Conservation (phyloP, 108 stramenopile genomes). For the Conticribra weissflogii region DNA sequence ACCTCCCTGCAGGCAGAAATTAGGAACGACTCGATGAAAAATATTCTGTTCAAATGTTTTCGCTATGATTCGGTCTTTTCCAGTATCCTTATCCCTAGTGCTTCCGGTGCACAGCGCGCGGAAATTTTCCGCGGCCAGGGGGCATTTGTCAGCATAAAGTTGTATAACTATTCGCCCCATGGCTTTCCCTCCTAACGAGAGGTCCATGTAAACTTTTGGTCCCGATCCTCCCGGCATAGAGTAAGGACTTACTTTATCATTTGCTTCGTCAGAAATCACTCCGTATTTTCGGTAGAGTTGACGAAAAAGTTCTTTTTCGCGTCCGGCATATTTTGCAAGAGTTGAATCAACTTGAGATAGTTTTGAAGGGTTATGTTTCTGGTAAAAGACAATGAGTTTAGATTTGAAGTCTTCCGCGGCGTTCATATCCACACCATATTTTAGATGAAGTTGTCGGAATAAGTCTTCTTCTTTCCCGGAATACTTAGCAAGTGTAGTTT, state of each 20-base stretch:
- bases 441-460: no score
- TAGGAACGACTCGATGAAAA: slow-evolving; percentile 83
- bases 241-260: slow-evolving; percentile 1
- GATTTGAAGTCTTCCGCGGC: slow-evolving; percentile 18
- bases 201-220: slow-evolving; percentile 43
- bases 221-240: slow-evolving; percentile 8
- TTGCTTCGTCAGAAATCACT: slow-evolving; percentile 4
- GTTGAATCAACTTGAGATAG: slow-evolving; percentile 50
- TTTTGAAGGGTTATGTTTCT: slow-evolving; percentile 56
- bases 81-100: slow-evolving; percentile 40
- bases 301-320: slow-evolving; percentile 58
- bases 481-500: no score
- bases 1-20: slow-evolving; percentile 77
- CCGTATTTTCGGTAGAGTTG: slow-evolving; percentile 63
- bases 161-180: slow-evolving; percentile 75
- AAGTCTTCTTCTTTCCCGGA: no score
- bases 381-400: slow-evolving; percentile 52
- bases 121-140: slow-evolving; percentile 92
- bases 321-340: slow-evolving; percentile 48
- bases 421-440: neutral
- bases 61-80: slow-evolving; percentile 13
- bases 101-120: slow-evolving; percentile 82
- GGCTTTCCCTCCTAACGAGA: slow-evolving; percentile 63
- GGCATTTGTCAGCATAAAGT: slow-evolving; percentile 78
- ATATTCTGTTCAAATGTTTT: slow-evolving; percentile 30